Evolutionary conservation across 257 asterid species (phyloP), one percentile per base, ranked within the genome.

Genomic region (Nicotiana paniculata): DNA sequence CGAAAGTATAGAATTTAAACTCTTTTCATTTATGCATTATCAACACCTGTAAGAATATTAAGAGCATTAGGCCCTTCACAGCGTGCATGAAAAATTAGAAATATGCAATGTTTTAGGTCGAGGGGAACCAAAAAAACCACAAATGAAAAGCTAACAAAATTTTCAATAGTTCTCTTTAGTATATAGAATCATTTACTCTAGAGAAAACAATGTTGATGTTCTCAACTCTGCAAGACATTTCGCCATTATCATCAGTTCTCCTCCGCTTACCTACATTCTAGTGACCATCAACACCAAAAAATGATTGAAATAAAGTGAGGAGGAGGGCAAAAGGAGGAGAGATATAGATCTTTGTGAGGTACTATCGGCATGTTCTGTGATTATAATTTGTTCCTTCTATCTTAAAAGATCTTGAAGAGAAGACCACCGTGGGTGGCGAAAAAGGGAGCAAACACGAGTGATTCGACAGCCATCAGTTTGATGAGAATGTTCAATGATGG

Each of bases 381-480:
- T 39, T 39, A 39, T 39, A 39, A 39, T 39, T 39, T 2, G 11
- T 43, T 43, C 48, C 21, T 77, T 74, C 13, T 32, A 3, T 74
- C 62, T 74, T 51, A 74, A 74, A 74, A 51, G 16, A 74, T 28
- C 88, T 90, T 90, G 84, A 90, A 90, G 79, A 90, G 92, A 75
- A 90, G 54, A 48, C 93, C 93, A n/a, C 93, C 92, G 6, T 90
- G 93, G n/a, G 92, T n/a, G 21, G 93, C 93, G 26, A 90, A 90
- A 84, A 89, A 90, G 43, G 93, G 93, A 35, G 93, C 93, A 6
- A 90, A 90, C 55, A 90, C 93, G 15, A 90, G 90, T 1, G 93
- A 90, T 24, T 90, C 93, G 0, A 90, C 93, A 13, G 93, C 93
- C 93, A 90, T 90, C 9, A 90, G 87, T 83, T 90, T 90, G 88